phyloP scores from a whole-genome alignment of 2,329 filamentous ascomycete species.

The Tolypocladium endophyticum region DNA sequence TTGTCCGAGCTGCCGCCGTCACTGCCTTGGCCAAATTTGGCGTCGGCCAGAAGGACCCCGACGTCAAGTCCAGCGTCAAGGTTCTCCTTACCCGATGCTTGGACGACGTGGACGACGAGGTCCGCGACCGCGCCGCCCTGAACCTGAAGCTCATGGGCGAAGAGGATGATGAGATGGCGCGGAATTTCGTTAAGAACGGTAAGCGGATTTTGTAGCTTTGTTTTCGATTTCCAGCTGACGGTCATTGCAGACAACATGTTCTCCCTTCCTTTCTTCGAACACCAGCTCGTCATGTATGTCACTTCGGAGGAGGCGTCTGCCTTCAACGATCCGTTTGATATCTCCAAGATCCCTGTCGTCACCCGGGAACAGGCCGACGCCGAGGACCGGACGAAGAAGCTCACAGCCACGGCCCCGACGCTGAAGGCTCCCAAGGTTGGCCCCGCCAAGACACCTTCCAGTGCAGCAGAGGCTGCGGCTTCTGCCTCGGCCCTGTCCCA shows the following conservation, averaged over 20 bases:
- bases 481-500: slow-evolving; percentile 72
- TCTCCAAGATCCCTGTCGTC: slow-evolving; percentile 82
- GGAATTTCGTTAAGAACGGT: slow-evolving; percentile 89
- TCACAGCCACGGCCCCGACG: slow-evolving; percentile 82
- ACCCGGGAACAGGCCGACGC: slow-evolving; percentile 93
- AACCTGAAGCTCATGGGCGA: slow-evolving; percentile 89
- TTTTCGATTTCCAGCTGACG: not conserved
- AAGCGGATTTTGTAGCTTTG: slow-evolving; percentile 10
- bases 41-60: slow-evolving; percentile 88
- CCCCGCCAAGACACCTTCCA: slow-evolving; percentile 59
- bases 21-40: slow-evolving; percentile 96
- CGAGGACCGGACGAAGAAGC: slow-evolving; percentile 94
- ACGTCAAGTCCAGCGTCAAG: slow-evolving; percentile 91
- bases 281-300: slow-evolving; percentile 95
- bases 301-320: slow-evolving; percentile 81
- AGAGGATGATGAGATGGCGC: slow-evolving; percentile 78
- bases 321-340: slow-evolving; percentile 80
- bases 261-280: slow-evolving; percentile 87
- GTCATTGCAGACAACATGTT: slow-evolving; percentile 71
- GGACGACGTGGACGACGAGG: slow-evolving; percentile 96
- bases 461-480: slow-evolving; percentile 63
- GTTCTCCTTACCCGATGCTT: slow-evolving; percentile 88
- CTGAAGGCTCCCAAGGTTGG: slow-evolving; percentile 85
- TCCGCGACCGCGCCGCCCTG: slow-evolving; percentile 86
- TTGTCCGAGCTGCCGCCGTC: slow-evolving; percentile 88